phyloP scores from a whole-genome alignment of 1,284 basidiomycete genomes.

The Fistulinella cinereoalba region DNA sequence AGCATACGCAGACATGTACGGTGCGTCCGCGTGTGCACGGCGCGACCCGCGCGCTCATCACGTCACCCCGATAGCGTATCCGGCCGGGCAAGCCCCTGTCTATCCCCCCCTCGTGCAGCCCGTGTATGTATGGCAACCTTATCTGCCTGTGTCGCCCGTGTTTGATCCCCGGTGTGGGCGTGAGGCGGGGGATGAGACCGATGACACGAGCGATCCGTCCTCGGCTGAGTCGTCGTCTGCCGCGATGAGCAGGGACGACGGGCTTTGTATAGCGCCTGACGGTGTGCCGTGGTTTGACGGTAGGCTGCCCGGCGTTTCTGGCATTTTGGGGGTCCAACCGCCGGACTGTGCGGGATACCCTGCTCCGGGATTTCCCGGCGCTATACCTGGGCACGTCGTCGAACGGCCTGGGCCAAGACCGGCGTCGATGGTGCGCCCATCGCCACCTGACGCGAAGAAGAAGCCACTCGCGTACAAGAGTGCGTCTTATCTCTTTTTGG shows the following conservation, averaged over 20 bases:
- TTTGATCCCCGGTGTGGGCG: conserved; percentile 18
- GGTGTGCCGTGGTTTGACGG: conserved; percentile 8
- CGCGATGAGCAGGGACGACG: conserved; percentile 10
- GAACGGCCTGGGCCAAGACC: too few species aligned
- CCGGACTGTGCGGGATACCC: conserved; percentile 5
- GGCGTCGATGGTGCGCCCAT: conserved; percentile 1
- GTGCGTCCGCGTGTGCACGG: conserved; percentile 15
- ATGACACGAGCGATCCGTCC: conserved; percentile 30
- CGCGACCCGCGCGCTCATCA: conserved; percentile 6
- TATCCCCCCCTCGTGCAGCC: conserved; percentile 20
- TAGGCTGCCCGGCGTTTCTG: too few species aligned
- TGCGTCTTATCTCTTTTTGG: conserved; percentile 10
- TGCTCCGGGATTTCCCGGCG: conserved; percentile 16
- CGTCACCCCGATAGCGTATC: conserved; percentile 16
- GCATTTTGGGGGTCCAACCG: conserved; percentile 9
- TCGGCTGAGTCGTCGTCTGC: conserved; percentile 24
- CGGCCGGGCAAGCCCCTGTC: conserved; percentile 16
- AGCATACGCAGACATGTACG: conserved; percentile 14
- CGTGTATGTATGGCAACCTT: conserved; percentile 26
- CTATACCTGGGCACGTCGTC: conserved; percentile 7
- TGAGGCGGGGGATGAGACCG: conserved; percentile 17
- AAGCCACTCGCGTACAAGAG: conserved; percentile 30
- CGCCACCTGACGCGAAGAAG: conserved; percentile 12
- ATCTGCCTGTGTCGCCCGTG: conserved; percentile 13
- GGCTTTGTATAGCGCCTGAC: conserved; percentile 7